phyloP scores from a whole-genome alignment of 805 yeast genomes.

The Spencermartinsiella europaea region DNA sequence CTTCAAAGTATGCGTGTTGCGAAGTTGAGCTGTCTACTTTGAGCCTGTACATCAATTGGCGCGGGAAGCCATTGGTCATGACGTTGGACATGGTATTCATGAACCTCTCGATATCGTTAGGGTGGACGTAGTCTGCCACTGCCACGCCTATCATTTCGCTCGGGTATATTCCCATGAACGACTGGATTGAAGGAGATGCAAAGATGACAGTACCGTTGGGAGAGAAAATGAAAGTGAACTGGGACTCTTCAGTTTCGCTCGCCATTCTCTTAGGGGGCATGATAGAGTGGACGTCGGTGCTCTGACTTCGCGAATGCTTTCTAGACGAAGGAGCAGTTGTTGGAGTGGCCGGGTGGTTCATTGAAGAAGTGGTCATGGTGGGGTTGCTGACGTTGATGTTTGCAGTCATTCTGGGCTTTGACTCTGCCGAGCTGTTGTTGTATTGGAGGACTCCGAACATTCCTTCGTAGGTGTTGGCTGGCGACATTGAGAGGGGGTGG shows the following conservation, averaged over 20 bases:
- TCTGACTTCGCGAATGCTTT: background rate
- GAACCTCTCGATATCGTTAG: slow-evolving; percentile 18
- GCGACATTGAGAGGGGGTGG: background rate
- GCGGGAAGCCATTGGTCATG: slow-evolving; percentile 7
- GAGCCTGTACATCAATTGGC: slow-evolving; percentile 15
- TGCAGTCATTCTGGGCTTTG: background rate
- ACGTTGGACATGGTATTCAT: slow-evolving; percentile 10
- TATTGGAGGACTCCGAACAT: background rate
- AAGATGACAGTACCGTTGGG: slow-evolving; percentile 16
- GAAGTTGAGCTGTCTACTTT: slow-evolving; percentile 4
- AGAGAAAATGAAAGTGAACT: slow-evolving; percentile 15
- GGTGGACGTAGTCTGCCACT: slow-evolving; percentile 18
- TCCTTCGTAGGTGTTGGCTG: background rate
- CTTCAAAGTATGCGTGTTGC: slow-evolving; percentile 7
- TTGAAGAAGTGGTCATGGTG: background rate
- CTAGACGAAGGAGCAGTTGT: background rate
- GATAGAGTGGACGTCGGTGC: background rate
- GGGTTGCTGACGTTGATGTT: no score
- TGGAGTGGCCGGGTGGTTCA: background rate
- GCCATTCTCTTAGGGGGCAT: background rate
- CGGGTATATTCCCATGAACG: slow-evolving; percentile 8
- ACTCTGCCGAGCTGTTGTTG: background rate
- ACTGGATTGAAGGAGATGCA: slow-evolving; percentile 13
- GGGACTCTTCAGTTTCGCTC: background rate
- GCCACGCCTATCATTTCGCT: background rate